Percentiles rank a stretch among this genome's conserved stretches.
phyloP scores from a whole-genome alignment of 352 stramenopile species.

The Pythium volutum region DNA sequence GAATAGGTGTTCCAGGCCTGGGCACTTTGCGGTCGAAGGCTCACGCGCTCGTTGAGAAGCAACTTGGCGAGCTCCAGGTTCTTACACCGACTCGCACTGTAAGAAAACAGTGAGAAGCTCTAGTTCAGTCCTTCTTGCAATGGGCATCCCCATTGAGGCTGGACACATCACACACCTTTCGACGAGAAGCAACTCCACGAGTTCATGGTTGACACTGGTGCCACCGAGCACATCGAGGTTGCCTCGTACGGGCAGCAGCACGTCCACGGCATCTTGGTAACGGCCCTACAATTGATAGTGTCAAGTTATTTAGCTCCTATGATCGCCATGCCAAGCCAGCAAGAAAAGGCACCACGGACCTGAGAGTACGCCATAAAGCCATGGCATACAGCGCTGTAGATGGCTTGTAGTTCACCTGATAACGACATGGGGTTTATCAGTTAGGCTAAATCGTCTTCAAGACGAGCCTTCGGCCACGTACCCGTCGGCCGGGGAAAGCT shows the following conservation, averaged over 20 bases:
- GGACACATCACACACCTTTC: slow-evolving; percentile 75
- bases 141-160: no score
- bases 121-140: background rate
- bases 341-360: slow-evolving; percentile 29
- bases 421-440: background rate
- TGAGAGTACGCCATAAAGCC: slow-evolving; percentile 70
- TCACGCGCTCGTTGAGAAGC: slow-evolving; percentile 81
- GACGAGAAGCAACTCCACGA: slow-evolving; percentile 72
- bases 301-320: background rate
- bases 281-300: slow-evolving; percentile 27
- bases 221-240: slow-evolving; percentile 70
- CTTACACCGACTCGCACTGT: slow-evolving; percentile 63
- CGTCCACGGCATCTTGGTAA: slow-evolving; percentile 54
- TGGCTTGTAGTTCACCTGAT: slow-evolving; percentile 36
- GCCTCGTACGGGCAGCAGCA: slow-evolving; percentile 56
- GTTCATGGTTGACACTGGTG: slow-evolving; percentile 66
- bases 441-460: no score
- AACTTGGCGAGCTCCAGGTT: slow-evolving; percentile 70
- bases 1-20: slow-evolving; percentile 82
- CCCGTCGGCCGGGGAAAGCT: slow-evolving; percentile 40
- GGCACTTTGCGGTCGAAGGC: slow-evolving; percentile 66
- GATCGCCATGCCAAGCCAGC: background rate
- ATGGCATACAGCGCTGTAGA: slow-evolving; percentile 56
- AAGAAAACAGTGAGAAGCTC: background rate
- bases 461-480: slow-evolving; percentile 8